Evolutionary conservation across 192 early-diverging fungal species (phyloP).

Genomic region (Mortierella hygrophila): DNA sequence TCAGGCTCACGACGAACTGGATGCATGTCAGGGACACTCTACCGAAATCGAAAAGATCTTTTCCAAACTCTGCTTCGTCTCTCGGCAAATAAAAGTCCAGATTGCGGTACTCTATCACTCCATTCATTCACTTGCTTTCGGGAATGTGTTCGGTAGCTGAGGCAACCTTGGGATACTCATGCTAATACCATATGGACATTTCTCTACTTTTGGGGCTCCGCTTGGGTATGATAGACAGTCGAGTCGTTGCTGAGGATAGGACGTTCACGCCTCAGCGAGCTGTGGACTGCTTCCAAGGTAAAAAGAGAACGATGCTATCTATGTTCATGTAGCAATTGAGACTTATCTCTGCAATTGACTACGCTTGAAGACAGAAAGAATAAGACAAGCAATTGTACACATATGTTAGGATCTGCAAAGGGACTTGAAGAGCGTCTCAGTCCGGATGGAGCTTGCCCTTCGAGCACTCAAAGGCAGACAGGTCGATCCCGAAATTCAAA

Average conservation of each 20-base stretch:
- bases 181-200: neutral
- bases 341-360: neutral
- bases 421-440: slow-evolving; percentile 36
- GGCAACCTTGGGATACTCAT: no score
- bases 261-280: slow-evolving; percentile 24
- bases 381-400: neutral
- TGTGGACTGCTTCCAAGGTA: slow-evolving; percentile 36
- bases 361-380: no score
- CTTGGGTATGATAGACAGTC: slow-evolving; percentile 16
- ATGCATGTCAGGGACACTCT: slow-evolving; percentile 46
- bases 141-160: neutral
- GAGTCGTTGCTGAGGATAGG: slow-evolving; percentile 40
- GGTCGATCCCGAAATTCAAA: slow-evolving; percentile 50
- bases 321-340: neutral
- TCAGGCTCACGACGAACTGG: slow-evolving; percentile 47
- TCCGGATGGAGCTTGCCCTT: slow-evolving; percentile 41
- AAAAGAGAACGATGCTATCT: neutral
- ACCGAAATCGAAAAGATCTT: slow-evolving; percentile 54
- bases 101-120: slow-evolving; percentile 21
- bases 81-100: slow-evolving; percentile 50
- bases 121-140: neutral
- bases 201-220: neutral
- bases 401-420: slow-evolving; percentile 28
- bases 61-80: slow-evolving; percentile 52
- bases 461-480: slow-evolving; percentile 27